Evolutionary conservation across 176 grass and related monocot species (phyloP), one percentile per base, ranked within the genome.

Genomic region (Phoenix roebelenii): DNA sequence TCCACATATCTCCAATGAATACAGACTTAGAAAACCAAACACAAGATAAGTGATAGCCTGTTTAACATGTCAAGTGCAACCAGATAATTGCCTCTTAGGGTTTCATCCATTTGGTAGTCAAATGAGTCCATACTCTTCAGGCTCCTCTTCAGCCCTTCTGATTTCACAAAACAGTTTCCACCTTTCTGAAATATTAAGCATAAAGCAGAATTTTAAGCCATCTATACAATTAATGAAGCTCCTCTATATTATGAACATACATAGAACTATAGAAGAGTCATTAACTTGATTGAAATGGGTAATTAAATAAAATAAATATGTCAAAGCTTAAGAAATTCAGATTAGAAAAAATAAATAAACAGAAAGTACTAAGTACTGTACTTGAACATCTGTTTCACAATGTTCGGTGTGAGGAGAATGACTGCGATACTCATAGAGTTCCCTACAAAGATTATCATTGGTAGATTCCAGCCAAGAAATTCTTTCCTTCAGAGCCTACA

Each of bases 121-220:
- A 93, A 85, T 30, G 68, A 66, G 49, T 98, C 94, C 18, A 82
- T 88, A 71, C 71, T 93, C 70, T 87, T 79, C 68, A 98, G 75
- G 74, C 94, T 93, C 74, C 94, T 88, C 74, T 89, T 98, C 53
- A 98, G 79, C 22, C 94, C 94, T 89, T 93, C 94, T 71, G 59
- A 71, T 76, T 89, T 98, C 20, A 50, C 57, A 66, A 79, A 95
- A 3, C 73, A 69, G 55, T 35, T 89, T 80, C 55, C 85, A 53
- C 58, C 23, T 89, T 89, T 89, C 94, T 98, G 80, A 75, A 85
- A 73, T 49, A 73, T 54, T 55, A 48, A 66, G 54, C n/a, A 67
- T 24, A 74, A 78, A 53, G 18, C 52, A 58, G 14, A 15, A 3
- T 56, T 49, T 72, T 52, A 55, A 49, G 16, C 16, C 26, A 67